Conservation (phyloP, 192 early-diverging fungal species). For the Coemansia sp. region DNA sequence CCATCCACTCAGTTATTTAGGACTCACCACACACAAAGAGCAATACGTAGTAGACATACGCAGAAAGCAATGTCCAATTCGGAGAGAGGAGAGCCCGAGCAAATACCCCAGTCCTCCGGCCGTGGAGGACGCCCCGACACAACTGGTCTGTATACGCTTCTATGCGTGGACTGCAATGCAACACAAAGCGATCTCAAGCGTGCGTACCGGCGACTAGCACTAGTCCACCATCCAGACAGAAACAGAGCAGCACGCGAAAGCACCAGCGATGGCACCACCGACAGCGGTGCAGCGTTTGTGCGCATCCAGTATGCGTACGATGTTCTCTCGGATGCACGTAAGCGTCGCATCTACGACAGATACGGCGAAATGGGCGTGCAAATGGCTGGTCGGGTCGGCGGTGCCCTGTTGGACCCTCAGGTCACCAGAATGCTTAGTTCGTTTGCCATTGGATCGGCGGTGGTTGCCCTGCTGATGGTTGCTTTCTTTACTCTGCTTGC, state of each 20-base stretch:
- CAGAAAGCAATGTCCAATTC: constrained; percentile 11
- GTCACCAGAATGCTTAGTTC: constrained; percentile 66
- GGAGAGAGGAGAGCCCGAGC: constrained; percentile 34
- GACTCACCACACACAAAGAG: neutral
- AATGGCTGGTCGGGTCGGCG: constrained; percentile 72
- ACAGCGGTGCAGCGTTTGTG: constrained; percentile 74
- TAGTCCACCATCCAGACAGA: constrained; percentile 92
- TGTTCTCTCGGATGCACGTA: constrained; percentile 70
- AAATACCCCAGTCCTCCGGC: constrained; percentile 15
- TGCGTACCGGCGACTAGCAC: constrained; percentile 76
- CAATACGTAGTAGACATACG: neutral
- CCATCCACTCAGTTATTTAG: neutral
- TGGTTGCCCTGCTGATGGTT: constrained; percentile 65
- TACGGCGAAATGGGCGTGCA: constrained; percentile 78
- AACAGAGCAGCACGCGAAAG: constrained; percentile 29
- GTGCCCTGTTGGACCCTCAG: constrained; percentile 65
- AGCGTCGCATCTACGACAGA: constrained; percentile 85
- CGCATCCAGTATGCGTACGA: constrained; percentile 86
- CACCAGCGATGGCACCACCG: constrained; percentile 48
- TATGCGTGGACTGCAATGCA: constrained; percentile 71
- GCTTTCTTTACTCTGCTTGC: constrained; percentile 83
- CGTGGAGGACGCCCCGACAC: constrained; percentile 36
- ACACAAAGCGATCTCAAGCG: constrained; percentile 75
- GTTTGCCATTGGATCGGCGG: constrained; percentile 56
- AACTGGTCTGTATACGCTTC: constrained; percentile 82